Evolutionary conservation across 129 eudicot genomes (phyloP).

Genomic region (Ambrosia artemisiifolia): DNA sequence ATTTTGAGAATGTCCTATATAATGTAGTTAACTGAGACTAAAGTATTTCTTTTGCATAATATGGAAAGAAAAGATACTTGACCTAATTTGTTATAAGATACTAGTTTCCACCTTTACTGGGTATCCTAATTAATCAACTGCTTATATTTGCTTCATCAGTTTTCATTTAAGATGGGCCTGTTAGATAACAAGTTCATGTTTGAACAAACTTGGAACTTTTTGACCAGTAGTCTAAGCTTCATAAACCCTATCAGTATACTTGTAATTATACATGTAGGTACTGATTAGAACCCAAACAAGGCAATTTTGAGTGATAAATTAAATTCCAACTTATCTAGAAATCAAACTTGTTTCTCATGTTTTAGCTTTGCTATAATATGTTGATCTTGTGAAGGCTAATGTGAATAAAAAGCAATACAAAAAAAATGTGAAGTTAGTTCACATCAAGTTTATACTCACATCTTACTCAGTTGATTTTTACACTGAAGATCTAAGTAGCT

Average conservation of each 20-base stretch:
- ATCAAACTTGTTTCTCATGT: too few relatives aligned
- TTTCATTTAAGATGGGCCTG: neutral
- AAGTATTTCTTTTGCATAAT: neutral
- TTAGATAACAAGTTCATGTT: neutral
- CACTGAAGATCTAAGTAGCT: neutral
- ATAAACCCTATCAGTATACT: neutral
- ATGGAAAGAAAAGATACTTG: neutral
- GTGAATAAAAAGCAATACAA: neutral
- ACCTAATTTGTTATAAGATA: neutral
- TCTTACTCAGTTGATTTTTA: slow-evolving; percentile 2
- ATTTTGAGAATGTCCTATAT: neutral
- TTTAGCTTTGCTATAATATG: neutral
- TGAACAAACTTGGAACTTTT: neutral
- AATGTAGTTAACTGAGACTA: neutral
- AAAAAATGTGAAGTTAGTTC: neutral
- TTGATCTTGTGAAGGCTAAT: slow-evolving; percentile 6
- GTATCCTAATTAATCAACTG: neutral
- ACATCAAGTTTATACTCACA: neutral
- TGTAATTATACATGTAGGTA: neutral
- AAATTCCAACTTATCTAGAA: too few relatives aligned
- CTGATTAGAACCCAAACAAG: neutral
- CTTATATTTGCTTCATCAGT: neutral
- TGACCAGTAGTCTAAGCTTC: neutral
- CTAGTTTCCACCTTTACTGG: neutral
- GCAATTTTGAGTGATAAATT: neutral